Base-by-base conservation (phyloP, 2,329 filamentous ascomycete species). In the Fusarium chuoi region DNA sequence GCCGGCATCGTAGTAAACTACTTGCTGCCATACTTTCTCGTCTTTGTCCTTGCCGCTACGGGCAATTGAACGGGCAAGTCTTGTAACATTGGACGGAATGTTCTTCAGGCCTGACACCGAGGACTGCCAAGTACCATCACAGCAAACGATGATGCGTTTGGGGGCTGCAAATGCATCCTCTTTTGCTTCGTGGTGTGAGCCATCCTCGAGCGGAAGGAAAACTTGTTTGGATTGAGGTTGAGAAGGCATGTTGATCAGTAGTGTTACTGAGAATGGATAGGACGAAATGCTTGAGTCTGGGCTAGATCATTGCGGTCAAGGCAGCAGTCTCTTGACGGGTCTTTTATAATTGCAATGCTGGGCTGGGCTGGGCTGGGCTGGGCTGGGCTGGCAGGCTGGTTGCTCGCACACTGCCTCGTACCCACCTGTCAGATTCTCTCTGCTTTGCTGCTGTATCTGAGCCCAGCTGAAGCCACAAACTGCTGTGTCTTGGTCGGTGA, bases 1-100 rank as follows among this genome's bases (percentile, higher is more conserved):
- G 13, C 82, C 82, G 13, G 81, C 78, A 28, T 83, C 80, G 61
- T 84, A 84, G 68, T 80, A 81, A 12, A 83, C 78, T 39, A 83
- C 65, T 68, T 83, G 82, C n/a, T 80, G 78, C 76, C 79, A 78
- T 54, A 77, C 73, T 22, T 77, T 78, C 44, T 74, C 75, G 28
- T 78, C 75, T 10, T 77, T 78, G 20, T 77, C 77, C 14, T 75
- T 75, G 13, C 68, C 71, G 15, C 68, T 62, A 18, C 73, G 76
- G 30, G 73, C 68, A 49, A 83, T 67, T 4, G 78, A 78, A 36
- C 81, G 77, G 20, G 78, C 78, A 12, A 83, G 73, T 22, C 81
- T 79, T 35, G 78, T 79, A 15, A 83, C 82, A 35, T 83, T 83
- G 18, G 80, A 80, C 2, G 79, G 76, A 54, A 77, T 70, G 35